phyloP scores from a whole-genome alignment of 2,329 filamentous ascomycete genomes.

The Aureobasidium lini region DNA sequence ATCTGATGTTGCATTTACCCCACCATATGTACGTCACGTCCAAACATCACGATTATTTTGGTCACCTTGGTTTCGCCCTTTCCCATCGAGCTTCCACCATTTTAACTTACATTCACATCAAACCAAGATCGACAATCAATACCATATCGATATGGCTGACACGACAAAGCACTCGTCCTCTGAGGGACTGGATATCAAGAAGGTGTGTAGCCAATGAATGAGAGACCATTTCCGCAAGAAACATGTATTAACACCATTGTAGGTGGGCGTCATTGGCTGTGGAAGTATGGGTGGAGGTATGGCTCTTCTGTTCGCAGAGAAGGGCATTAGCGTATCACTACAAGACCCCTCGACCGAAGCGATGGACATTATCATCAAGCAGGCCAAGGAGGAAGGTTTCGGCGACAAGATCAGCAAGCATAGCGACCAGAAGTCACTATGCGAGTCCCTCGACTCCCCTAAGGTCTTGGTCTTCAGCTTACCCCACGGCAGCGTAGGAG shows the following conservation, averaged over 20 bases:
- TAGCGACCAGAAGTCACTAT: slow-evolving; percentile 44
- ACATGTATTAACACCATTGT: background rate
- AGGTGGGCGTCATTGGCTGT: slow-evolving; percentile 51
- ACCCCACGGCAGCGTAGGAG: slow-evolving; percentile 43
- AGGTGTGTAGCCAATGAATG: slow-evolving; percentile 11
- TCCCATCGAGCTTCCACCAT: background rate
- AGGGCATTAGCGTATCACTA: slow-evolving; percentile 47
- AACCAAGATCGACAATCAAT: background rate
- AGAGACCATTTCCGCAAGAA: background rate
- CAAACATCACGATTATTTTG: background rate
- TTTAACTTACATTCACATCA: background rate
- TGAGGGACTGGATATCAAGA: slow-evolving; percentile 23
- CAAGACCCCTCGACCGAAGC: slow-evolving; percentile 45
- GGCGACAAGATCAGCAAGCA: slow-evolving; percentile 33
- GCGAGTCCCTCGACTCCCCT: slow-evolving; percentile 40
- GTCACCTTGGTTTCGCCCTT: background rate
- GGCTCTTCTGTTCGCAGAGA: slow-evolving; percentile 51
- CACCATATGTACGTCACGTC: slow-evolving; percentile 1
- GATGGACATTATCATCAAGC: slow-evolving; percentile 38
- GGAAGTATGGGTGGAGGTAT: slow-evolving; percentile 56
- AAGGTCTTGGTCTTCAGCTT: slow-evolving; percentile 48
- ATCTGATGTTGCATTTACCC: background rate
- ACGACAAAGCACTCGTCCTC: background rate
- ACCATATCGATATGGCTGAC: background rate
- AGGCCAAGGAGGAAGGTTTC: slow-evolving; percentile 34